A percentile compares a stretch with the other conserved stretches of the same genome.
Conservation (phyloP, 208 protist species). For the Trypanosomatidae sp. region DNA sequence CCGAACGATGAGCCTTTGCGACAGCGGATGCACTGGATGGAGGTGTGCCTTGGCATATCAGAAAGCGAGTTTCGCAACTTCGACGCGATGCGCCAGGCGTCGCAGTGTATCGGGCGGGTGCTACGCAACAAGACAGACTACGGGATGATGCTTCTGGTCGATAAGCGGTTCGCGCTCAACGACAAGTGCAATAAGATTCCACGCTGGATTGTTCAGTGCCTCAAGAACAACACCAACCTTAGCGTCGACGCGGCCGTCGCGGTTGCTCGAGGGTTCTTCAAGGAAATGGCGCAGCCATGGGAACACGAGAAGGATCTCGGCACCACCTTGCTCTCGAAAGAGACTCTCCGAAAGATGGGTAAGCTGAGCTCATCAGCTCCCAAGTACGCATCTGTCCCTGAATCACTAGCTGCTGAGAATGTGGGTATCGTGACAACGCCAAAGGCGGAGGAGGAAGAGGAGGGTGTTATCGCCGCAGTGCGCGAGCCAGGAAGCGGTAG, state of each 20-base stretch:
- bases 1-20: constrained; percentile 90
- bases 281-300: constrained; percentile 96
- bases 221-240: constrained; percentile 91
- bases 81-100: constrained; percentile 98
- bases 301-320: constrained; percentile 86
- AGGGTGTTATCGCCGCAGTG: constrained; percentile 40
- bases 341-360: constrained; percentile 42
- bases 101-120: constrained; percentile 99
- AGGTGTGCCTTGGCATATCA: constrained; percentile 95
- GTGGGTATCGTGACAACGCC: not conserved
- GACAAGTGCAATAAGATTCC: constrained; percentile 95
- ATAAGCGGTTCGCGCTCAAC: constrained; percentile 94
- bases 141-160: constrained; percentile 99
- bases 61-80: constrained; percentile 98
- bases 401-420: not conserved
- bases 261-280: constrained; percentile 91
- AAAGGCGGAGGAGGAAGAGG: constrained; percentile 10
- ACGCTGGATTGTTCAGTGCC: constrained; percentile 90
- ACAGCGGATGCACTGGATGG: constrained; percentile 97
- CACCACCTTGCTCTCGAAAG: constrained; percentile 74
- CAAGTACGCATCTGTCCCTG: constrained; percentile 7
- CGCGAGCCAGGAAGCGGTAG: constrained; percentile 48
- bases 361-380: constrained; percentile 33
- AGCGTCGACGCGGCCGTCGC: constrained; percentile 89
- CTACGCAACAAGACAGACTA: constrained; percentile 99